Evolutionary conservation across 1,139 yeast species (phyloP).

Genomic region (Kodamaea sp.): DNA sequence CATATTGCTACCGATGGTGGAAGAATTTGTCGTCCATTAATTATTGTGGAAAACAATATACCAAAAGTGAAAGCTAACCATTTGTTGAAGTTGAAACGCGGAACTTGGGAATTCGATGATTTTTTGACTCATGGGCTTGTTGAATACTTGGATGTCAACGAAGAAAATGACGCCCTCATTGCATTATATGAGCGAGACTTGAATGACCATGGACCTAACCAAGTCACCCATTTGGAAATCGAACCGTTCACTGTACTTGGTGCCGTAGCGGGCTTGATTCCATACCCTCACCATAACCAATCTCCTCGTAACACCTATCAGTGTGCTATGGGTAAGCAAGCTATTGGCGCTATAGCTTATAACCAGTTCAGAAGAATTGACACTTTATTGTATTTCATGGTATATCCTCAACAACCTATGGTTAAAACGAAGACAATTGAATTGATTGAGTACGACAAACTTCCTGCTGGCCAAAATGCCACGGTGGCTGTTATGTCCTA

Average conservation of each 20-base stretch:
- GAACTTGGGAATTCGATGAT: constrained; percentile 85
- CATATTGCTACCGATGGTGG: constrained; percentile 99
- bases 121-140: constrained; percentile 84
- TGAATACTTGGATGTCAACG: constrained; percentile 95
- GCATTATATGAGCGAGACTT: constrained; percentile 77
- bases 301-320: constrained; percentile 99
- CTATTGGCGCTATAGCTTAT: constrained; percentile 97
- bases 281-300: constrained; percentile 99
- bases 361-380: constrained; percentile 96
- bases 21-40: constrained; percentile 94
- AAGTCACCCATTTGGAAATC: constrained; percentile 86
- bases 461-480: constrained; percentile 99
- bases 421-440: constrained; percentile 97
- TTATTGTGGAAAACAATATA: constrained; percentile 73
- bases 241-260: constrained; percentile 97
- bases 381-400: constrained; percentile 90
- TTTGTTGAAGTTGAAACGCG: constrained; percentile 58
- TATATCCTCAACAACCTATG: constrained; percentile 98
- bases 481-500: constrained; percentile 99
- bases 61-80: constrained; percentile 76
- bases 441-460: constrained; percentile 88
- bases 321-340: constrained; percentile 99
- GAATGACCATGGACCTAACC: constrained; percentile 27
- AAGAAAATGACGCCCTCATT: constrained; percentile 92
- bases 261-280: constrained; percentile 98